Conservation (phyloP, 495 filamentous ascomycete species). For the Pseudoneurospora amorphoporcata region DNA sequence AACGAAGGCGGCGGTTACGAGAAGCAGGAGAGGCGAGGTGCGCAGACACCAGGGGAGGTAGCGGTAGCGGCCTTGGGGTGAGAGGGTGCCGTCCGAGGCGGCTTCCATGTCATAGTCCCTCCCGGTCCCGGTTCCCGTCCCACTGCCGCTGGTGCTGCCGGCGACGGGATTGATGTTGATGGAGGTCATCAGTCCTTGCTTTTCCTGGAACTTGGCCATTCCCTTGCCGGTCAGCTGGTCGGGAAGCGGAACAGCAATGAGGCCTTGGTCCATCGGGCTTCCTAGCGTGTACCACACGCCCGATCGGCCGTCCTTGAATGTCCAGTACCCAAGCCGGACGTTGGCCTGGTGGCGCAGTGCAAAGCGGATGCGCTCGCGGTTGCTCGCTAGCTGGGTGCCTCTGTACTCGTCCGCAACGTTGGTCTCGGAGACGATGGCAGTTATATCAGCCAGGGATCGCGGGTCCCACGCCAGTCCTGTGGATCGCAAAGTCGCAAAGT, state of each 20-base stretch:
- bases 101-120: constrained; percentile 11
- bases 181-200: background rate
- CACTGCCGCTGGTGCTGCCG: constrained; percentile 26
- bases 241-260: constrained; percentile 9
- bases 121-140: constrained; percentile 7
- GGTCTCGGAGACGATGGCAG: constrained; percentile 64
- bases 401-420: constrained; percentile 61
- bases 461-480: constrained; percentile 83
- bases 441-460: constrained; percentile 65
- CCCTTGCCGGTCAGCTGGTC: constrained; percentile 18
- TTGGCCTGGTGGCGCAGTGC: constrained; percentile 39
- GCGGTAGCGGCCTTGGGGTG: constrained; percentile 41
- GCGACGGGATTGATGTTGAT: background rate
- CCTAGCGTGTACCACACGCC: constrained; percentile 37
- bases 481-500: constrained; percentile 37
- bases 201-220: constrained; percentile 32
- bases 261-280: constrained; percentile 22
- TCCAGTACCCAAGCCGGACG: constrained; percentile 78
- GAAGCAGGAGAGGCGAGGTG: constrained; percentile 49
- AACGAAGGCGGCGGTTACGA: constrained; percentile 50
- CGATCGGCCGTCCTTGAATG: constrained; percentile 37
- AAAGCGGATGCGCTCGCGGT: constrained; percentile 36
- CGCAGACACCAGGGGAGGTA: constrained; percentile 75
- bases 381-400: constrained; percentile 46
- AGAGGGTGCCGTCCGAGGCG: constrained; percentile 32